Conservation (phyloP, 2,329 filamentous ascomycete genomes). For the Magnaporthiopsis rhizophila region DNA sequence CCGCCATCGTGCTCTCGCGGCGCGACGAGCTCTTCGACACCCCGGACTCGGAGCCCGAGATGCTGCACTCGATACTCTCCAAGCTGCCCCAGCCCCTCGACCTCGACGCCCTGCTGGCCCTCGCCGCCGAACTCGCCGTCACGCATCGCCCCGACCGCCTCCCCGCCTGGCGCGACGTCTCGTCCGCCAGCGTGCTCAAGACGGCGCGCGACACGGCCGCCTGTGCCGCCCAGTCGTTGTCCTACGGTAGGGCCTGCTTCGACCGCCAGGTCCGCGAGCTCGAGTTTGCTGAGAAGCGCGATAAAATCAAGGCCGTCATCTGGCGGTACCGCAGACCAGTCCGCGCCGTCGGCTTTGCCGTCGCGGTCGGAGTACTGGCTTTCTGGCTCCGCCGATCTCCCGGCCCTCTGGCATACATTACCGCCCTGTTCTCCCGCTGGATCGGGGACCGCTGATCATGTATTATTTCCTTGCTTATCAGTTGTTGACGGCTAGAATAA, state of each 20-base stretch:
- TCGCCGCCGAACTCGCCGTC: constrained; percentile 56
- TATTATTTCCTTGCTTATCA: background rate
- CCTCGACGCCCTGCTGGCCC: constrained; percentile 66
- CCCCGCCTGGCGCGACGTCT: constrained; percentile 64
- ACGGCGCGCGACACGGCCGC: constrained; percentile 53
- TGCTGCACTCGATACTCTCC: constrained; percentile 81
- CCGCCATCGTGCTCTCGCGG: constrained; percentile 74
- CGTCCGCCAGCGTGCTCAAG: constrained; percentile 72
- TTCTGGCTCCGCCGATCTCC: constrained; percentile 54
- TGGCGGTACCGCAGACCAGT: constrained; percentile 61
- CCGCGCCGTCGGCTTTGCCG: constrained; percentile 51
- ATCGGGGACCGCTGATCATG: background rate
- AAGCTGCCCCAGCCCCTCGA: constrained; percentile 78
- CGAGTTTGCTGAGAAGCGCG: constrained; percentile 51
- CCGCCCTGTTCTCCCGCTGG: constrained; percentile 15
- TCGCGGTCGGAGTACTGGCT: constrained; percentile 61
- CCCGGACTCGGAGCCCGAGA: constrained; percentile 76
- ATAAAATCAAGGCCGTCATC: constrained; percentile 31
- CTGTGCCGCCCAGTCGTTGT: constrained; percentile 47
- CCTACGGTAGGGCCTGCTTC: constrained; percentile 62
- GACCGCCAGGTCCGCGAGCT: constrained; percentile 64
- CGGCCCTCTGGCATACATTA: constrained; percentile 19
- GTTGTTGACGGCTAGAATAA: background rate
- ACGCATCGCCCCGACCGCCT: constrained; percentile 65
- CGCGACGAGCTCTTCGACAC: constrained; percentile 79